Percentiles rank a stretch among this genome's conserved stretches.
Evolutionary conservation across 2,329 filamentous ascomycete species (phyloP).

Genomic region (Colletotrichum chlorophyti): DNA sequence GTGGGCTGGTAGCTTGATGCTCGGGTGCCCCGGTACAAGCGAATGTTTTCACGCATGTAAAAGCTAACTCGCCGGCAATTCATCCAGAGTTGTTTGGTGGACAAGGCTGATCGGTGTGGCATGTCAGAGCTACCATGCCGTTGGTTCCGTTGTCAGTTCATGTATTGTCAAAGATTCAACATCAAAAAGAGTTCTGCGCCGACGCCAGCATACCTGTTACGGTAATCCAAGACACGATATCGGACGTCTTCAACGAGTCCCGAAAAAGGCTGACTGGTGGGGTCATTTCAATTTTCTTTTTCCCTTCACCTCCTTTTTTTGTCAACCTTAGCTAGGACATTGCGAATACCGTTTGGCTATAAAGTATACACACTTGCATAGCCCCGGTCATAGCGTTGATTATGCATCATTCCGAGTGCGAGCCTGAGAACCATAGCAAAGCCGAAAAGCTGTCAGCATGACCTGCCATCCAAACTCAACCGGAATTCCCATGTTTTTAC

Average conservation of each 20-base stretch:
- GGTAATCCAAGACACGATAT: not conserved
- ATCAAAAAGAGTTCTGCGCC: not conserved
- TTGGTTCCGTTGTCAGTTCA: not conserved
- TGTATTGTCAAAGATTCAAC: constrained; percentile 1
- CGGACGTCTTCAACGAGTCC: not conserved
- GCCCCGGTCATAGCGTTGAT: constrained; percentile 32
- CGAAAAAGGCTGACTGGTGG: not conserved
- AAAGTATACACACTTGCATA: no score
- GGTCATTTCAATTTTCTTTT: no score
- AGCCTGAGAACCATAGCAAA: not conserved
- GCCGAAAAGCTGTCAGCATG: not conserved
- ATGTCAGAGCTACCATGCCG: not conserved
- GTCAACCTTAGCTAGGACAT: no score
- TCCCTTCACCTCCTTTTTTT: no score
- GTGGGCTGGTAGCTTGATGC: not conserved
- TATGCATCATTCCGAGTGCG: not conserved
- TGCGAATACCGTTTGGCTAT: no score
- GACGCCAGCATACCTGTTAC: not conserved
- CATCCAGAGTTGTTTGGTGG: not conserved
- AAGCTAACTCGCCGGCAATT: constrained; percentile 7
- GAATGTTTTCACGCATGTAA: constrained; percentile 1
- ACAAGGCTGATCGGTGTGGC: not conserved
- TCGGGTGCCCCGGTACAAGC: not conserved
- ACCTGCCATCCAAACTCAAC: constrained; percentile 39
- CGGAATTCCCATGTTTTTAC: constrained; percentile 42